Evolutionary conservation across 768 basidiomycete genomes (phyloP), one percentile per base, ranked within the genome.

Genomic region (Tulasnella sp.): DNA sequence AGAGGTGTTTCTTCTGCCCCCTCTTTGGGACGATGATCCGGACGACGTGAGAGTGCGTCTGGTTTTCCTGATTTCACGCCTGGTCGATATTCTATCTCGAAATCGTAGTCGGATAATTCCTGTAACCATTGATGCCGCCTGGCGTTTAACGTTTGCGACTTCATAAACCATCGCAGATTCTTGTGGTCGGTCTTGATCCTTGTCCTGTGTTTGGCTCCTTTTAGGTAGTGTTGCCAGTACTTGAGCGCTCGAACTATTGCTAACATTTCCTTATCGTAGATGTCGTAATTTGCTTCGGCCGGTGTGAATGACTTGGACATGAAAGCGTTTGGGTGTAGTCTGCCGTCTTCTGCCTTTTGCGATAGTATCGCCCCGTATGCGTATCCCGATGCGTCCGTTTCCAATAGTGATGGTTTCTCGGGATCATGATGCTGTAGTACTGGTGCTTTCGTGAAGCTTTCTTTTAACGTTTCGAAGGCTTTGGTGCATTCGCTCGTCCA

Each of bases 221-320:
- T 39, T n/a, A 72, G 71, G 25, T 72, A 72, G 19, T 72, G 71
- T 25, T 39, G 17, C 71, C 71, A 72, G n/a, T 72, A 14, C 36
- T 58, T 34, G 72, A 77, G 75, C 49, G 76, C 71, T 72, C 54
- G n/a, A 40, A 70, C n/a, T n/a, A 82, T 80, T 19, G 82, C 82
- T 7, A 82, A 76, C 9, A 82, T 40, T 67, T 83, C 82, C 76
- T 82, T 82, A 71, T 83, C 82, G 74, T 80, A 77, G 22, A 81
- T 79, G 39, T 79, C 75, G 77, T 83, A 78, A 38, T 78, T 79
- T 19, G 17, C 19, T 40, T 78, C 78, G 34, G 78, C 78, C 37
- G 67, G 64, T 17, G 58, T 49, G 52, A 78, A 34, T 19, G 68
- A 69, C 25, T 70, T 58, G 29, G 78, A 78, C 29, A 52, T 22